Evolutionary conservation across 2,329 filamentous ascomycete species (phyloP).

Genomic region (Didymella segeticola): DNA sequence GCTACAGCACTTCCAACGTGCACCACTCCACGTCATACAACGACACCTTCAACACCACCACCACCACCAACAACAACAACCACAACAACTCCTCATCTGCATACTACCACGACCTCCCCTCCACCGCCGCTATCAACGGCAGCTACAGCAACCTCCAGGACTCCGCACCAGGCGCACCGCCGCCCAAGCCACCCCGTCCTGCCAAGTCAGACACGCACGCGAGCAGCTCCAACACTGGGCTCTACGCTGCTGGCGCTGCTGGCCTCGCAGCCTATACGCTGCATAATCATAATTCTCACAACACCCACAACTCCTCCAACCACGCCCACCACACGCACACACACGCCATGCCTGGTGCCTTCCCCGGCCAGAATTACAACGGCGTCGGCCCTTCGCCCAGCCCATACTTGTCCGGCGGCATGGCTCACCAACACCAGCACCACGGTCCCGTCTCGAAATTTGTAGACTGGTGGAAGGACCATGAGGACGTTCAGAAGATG

Average conservation of each 20-base stretch:
- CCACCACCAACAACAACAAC: conserved; percentile 3
- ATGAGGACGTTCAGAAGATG: conserved; percentile 69
- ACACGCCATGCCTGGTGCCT: conserved; percentile 38
- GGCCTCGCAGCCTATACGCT: conserved; percentile 57
- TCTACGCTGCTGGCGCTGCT: conserved; percentile 56
- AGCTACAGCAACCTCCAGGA: conserved; percentile 43
- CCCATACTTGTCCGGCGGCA: conserved; percentile 40
- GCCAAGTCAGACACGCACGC: conserved; percentile 53
- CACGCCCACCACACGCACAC: conserved; percentile 40
- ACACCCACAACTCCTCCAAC: conserved; percentile 18
- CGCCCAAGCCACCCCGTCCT: conserved; percentile 45
- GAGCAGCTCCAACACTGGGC: conserved; percentile 51
- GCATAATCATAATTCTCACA: conserved; percentile 49
- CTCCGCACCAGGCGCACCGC: conserved; percentile 32
- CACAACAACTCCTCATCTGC: conserved; percentile 23
- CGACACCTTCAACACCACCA: conserved; percentile 14
- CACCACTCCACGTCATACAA: conserved; percentile 35
- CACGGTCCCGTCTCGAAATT: conserved; percentile 63
- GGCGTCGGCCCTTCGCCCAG: conserved; percentile 26
- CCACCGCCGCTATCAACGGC: conserved; percentile 39
- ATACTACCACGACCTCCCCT: conserved; percentile 40
- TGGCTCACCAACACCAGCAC: conserved; percentile 60
- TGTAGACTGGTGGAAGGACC: conserved; percentile 67
- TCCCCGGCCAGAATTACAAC: conserved; percentile 31
- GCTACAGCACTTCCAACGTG: conserved; percentile 33